Conservation (phyloP, 129 eudicot species). For the Calendula officinalis region DNA sequence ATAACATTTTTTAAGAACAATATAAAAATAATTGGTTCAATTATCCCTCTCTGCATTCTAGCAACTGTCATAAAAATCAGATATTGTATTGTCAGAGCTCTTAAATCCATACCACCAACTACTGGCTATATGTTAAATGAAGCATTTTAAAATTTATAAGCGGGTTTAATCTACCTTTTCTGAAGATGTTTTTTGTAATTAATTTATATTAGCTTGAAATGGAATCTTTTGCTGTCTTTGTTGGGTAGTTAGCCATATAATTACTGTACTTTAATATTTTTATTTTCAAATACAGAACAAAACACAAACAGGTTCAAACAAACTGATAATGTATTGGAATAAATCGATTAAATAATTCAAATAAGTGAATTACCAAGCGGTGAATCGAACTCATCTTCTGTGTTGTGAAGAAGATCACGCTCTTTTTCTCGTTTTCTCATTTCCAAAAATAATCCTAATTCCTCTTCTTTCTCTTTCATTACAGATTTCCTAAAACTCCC, state of each 20-base stretch:
- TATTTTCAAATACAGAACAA: background rate
- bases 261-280: background rate
- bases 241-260: background rate
- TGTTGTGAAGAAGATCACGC: constrained; percentile 53
- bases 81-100: constrained; percentile 6
- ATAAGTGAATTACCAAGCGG: constrained; percentile 52
- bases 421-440: constrained; percentile 86
- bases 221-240: constrained; percentile 24
- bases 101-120: background rate
- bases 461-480: constrained; percentile 80
- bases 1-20: background rate
- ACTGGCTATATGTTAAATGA: constrained; percentile 7
- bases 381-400: constrained; percentile 65
- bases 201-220: background rate
- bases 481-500: constrained; percentile 49
- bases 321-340: background rate
- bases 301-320: background rate
- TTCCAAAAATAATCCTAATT: constrained; percentile 75
- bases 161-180: background rate
- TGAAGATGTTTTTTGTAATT: background rate
- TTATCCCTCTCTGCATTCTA: constrained; percentile 6
- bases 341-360: background rate
- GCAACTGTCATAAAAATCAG: constrained; percentile 8
- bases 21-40: background rate
- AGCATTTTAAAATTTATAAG: background rate